Evolutionary conservation across 306 rosid genomes (phyloP), one percentile per base, ranked within the genome.

Genomic region (Vigna angularis): DNA sequence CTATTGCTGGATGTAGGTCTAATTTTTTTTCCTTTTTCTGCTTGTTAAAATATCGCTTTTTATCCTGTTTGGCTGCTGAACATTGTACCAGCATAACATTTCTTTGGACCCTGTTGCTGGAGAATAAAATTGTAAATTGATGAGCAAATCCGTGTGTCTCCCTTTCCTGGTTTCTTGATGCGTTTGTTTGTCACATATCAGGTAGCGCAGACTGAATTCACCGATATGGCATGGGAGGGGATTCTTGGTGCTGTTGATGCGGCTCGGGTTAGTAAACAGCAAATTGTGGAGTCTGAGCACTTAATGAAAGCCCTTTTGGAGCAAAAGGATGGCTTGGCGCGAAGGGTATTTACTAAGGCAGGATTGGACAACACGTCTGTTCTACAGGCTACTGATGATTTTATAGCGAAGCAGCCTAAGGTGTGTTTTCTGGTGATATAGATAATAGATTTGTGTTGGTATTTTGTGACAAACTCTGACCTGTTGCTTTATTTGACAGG

Each of bases 221-320:
- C 99, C 22, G 98, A 95, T 75, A 88, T 91, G 98, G 99, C 99
- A 40, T 95, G 99, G 99, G 98, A 88, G 88, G 98, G 96, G 26
- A 72, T 95, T 51, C 26, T 89, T 38, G 98, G 89, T 48, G 98
- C 98, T 4, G 91, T 89, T 9, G 91, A 92, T 58, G 93, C 98
- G 5, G 98, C 98, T 4, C 86, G 96, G 65, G 51, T 63, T 45
- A 86, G 82, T 86, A 95, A 85, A 79, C 97, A 95, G 72, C 98
- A 95, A 80, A 86, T 95, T 76, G 97, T 92, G 81, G 99, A 95
- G 63, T 82, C 98, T 0, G 99, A 95, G 83, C 98, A 95, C 84
- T 83, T 95, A 44, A 95, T 95, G 99, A 95, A 95, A 85, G 94
- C 99, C 1, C 91, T 95, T 36, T 74, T 95, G 91, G 99, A 95